Conservation (phyloP, 2,329 filamentous ascomycete species). For the Colletotrichum navitas region DNA sequence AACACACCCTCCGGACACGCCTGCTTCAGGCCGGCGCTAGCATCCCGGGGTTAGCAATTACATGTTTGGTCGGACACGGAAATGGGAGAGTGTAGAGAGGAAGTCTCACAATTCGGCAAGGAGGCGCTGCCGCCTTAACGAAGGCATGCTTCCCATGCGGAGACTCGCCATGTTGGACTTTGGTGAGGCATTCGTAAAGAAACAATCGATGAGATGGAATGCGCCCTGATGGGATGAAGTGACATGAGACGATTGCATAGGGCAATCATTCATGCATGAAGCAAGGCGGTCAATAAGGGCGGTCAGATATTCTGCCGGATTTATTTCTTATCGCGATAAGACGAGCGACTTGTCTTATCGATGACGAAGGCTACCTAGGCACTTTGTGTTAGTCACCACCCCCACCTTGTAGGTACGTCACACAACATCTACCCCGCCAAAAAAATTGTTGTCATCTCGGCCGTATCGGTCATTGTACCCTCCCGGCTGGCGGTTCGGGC, state of each 20-base stretch:
- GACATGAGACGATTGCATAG: conserved; percentile 32
- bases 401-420: conserved; percentile 34
- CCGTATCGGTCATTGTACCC: neutral
- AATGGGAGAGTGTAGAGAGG: conserved; percentile 6
- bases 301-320: conserved; percentile 49
- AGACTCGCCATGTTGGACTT: conserved; percentile 56
- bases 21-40: conserved; percentile 83
- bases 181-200: conserved; percentile 11
- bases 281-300: conserved; percentile 47
- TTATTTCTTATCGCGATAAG: conserved; percentile 38
- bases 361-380: neutral
- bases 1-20: conserved; percentile 89
- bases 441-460: conserved; percentile 31
- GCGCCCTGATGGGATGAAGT: conserved; percentile 8
- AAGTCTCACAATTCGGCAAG: conserved; percentile 80
- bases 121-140: conserved; percentile 80
- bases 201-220: conserved; percentile 25
- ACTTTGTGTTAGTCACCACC: neutral
- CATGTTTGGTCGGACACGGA: conserved; percentile 44
- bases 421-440: conserved; percentile 28
- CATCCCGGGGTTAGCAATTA: conserved; percentile 23
- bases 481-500: conserved; percentile 5
- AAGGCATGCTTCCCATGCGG: conserved; percentile 62
- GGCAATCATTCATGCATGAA: conserved; percentile 36
- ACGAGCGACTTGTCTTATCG: conserved; percentile 16